Evolutionary conservation across 768 basidiomycete genomes (phyloP).

Genomic region (Podaxis carcinomalis): DNA sequence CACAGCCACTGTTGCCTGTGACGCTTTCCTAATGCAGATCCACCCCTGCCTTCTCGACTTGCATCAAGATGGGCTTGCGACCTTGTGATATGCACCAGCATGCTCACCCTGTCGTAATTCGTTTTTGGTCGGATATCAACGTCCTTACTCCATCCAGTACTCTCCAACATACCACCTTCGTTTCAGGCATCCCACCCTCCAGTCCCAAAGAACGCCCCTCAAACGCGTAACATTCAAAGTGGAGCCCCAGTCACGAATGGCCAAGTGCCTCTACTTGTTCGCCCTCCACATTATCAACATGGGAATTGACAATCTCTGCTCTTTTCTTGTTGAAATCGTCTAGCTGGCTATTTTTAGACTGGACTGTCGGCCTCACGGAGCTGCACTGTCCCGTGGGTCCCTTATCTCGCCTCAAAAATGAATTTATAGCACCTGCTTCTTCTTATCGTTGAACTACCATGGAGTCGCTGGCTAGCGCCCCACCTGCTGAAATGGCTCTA

Average conservation of each 20-base stretch:
- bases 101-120: not conserved
- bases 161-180: not conserved
- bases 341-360: not conserved
- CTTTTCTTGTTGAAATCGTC: not conserved
- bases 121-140: not conserved
- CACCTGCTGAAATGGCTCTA: not conserved
- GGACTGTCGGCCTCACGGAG: not conserved
- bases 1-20: conserved; percentile 12
- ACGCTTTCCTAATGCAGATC: not conserved
- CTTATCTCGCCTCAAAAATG: not conserved
- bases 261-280: too few relatives aligned
- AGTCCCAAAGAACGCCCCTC: too few relatives aligned
- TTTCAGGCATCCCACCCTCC: not conserved
- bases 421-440: not conserved
- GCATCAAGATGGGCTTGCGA: not conserved
- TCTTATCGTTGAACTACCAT: not conserved
- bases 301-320: too few relatives aligned
- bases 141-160: not conserved
- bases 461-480: not conserved
- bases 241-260: too few relatives aligned
- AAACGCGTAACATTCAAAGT: too few relatives aligned
- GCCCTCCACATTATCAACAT: too few relatives aligned
- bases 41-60: not conserved
- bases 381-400: not conserved
- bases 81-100: not conserved